Base-by-base conservation (phyloP, 73 alveolate genomes). In the Stentor roeselii region DNA sequence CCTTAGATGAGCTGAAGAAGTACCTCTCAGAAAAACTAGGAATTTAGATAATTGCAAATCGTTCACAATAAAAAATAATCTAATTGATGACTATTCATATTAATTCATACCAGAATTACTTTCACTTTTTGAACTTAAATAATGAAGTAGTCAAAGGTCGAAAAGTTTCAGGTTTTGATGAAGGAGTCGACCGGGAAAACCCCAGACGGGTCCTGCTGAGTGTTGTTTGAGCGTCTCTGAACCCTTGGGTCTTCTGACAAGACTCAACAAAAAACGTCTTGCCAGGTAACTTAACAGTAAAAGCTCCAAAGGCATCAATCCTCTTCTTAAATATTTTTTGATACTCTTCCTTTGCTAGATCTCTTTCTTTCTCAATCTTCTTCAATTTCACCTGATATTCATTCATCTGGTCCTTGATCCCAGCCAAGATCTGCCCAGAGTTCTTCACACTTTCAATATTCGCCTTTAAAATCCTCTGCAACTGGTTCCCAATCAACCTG, bases 1-100 rank as follows among this genome's bases (percentile, higher is more conserved):
- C 80, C 14, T 67, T 67, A 67, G 80, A 67, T 27, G 80, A 67
- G 41, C 37, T 67, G 37, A 67, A 67, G 34, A 34, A 50, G 6
- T 50, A 50, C 21, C 67, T 50, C 21, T 6, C 6, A 11, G 21
- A 6, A 6, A 50, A 50, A 50, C 30, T 50, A 50, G 67, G 67
- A 50, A 11, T 21, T 50, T 50, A 11, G 21, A 50, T 50, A 50
- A 50, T 50, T 50, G 21, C 67, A 50, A 6, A 11, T 50, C 6
- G 21, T 11, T 6, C 30, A 50, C 21, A 11, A 50, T 6, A 21
- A 6, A 11, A 50, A 50, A 50, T 50, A 11, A 11, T 50, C 21
- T 11, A 50, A 21, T 6, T 50, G 6, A 50, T 50, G 21, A 50
- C 6, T 50, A 11, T 50, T 50, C 21, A 11, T 50, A 6, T 50